phyloP scores from a whole-genome alignment of 305 asterid genomes.

The Lippia alba region DNA sequence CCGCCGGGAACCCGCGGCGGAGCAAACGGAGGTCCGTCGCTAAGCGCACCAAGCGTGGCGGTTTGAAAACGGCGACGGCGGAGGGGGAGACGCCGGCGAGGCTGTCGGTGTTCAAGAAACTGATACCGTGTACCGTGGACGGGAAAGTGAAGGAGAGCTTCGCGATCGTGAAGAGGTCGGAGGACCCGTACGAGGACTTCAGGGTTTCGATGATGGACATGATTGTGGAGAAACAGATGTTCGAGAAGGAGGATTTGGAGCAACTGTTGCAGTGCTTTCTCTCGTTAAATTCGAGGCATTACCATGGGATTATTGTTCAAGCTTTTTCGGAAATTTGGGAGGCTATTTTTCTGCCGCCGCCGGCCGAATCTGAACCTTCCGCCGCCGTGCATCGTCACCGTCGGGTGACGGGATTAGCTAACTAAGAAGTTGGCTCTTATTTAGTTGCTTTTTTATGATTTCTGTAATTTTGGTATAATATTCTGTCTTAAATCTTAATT shows the following conservation, averaged over 20 bases:
- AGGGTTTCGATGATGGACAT: constrained; percentile 88
- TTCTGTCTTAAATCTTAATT: too few species aligned
- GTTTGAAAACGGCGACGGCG: constrained; percentile 29
- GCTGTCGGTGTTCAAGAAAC: constrained; percentile 67
- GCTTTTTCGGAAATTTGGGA: constrained; percentile 73
- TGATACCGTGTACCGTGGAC: constrained; percentile 69
- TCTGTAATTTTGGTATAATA: not conserved
- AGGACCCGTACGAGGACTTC: constrained; percentile 79
- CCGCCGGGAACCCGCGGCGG: constrained; percentile 18
- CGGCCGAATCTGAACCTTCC: constrained; percentile 17
- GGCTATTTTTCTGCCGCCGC: constrained; percentile 43
- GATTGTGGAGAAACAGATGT: constrained; percentile 85
- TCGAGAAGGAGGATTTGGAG: constrained; percentile 62
- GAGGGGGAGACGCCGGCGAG: constrained; percentile 63
- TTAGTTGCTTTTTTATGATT: not conserved
- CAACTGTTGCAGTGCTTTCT: constrained; percentile 75
- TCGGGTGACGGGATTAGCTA: constrained; percentile 16
- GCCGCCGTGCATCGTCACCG: constrained; percentile 8
- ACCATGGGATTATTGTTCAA: constrained; percentile 63
- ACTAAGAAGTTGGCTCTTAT: not conserved
- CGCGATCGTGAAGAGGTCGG: constrained; percentile 76
- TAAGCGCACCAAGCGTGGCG: constrained; percentile 32
- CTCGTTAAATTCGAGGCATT: constrained; percentile 63
- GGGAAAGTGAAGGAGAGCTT: constrained; percentile 88
- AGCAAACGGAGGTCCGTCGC: constrained; percentile 34